Evolutionary conservation across 495 filamentous ascomycete genomes (phyloP), one percentile per base, ranked within the genome.

Genomic region (Annulohypoxylon moriforme): DNA sequence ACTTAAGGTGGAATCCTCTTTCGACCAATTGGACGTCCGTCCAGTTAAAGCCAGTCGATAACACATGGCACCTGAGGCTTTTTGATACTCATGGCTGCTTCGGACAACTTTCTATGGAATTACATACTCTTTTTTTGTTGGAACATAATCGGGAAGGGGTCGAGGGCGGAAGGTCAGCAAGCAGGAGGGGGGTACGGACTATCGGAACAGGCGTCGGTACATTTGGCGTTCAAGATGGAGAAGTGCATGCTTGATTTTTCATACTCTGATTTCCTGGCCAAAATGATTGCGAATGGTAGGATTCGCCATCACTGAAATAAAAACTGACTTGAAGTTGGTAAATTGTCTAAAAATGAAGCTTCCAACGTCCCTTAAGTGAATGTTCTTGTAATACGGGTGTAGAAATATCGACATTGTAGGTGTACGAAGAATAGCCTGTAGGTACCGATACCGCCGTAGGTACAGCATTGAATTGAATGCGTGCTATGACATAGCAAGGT

Each of bases 71-170:
- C 34, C 52, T 36, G 57, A 59, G 47, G 14, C 18, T 61, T 61
- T 29, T 63, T 42, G 20, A 40, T 27, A 22, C 61, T 67, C 40
- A 36, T 9, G 53, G 57, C 36, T 64, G 38, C 63, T 65, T 47
- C 62, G n/a, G 52, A 10, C 25, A 33, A 16, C 60, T 42, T 29
- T 57, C 40, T 49, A 14, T 60, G 58, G 63, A 67, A 63, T 49
- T 73, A 60, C 62, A 73, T 73, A 68, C 34, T 65, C 55, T 60
- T 13, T 65, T 47, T 60, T 13, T 75, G 60, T 65, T 69, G 69
- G 69, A 47, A 71, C 69, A 77, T 74, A 72, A 70, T 75, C 64
- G 73, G 69, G 65, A 66, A 55, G 75, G 64, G 57, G 20, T 57
- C 22, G 68, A 64, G 36, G 62, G 65, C 64, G 58, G 60, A 59